phyloP scores from a whole-genome alignment of 2,329 filamentous ascomycete species.

The Cladobotryum mycophilum region DNA sequence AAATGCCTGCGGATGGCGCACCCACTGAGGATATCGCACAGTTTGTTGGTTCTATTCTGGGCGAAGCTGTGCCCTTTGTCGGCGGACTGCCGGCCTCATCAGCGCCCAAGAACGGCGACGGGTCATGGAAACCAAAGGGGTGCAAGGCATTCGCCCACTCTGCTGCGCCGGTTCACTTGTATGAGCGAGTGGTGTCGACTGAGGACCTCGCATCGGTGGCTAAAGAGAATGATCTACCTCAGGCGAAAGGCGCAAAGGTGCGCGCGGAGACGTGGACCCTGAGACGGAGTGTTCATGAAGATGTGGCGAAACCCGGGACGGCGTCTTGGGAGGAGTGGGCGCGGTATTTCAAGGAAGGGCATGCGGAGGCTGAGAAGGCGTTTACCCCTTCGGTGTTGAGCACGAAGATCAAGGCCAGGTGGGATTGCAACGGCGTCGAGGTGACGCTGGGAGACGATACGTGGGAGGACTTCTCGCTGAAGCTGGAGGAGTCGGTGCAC shows the following conservation, averaged over 20 bases:
- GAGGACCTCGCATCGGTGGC: slow-evolving; percentile 36
- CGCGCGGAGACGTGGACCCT: slow-evolving; percentile 55
- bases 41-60: slow-evolving; percentile 47
- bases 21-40: slow-evolving; percentile 38
- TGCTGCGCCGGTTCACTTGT: slow-evolving; percentile 45
- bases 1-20: slow-evolving; percentile 39
- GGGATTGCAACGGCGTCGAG: slow-evolving; percentile 39
- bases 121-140: slow-evolving; percentile 44
- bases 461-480: slow-evolving; percentile 44
- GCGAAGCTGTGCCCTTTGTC: slow-evolving; percentile 56
- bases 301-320: slow-evolving; percentile 43
- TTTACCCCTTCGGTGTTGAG: slow-evolving; percentile 34
- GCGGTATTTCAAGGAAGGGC: slow-evolving; percentile 47
- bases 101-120: neutral
- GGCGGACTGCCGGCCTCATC: slow-evolving; percentile 42
- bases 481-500: slow-evolving; percentile 61
- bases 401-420: slow-evolving; percentile 33
- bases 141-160: slow-evolving; percentile 44
- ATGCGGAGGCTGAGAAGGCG: slow-evolving; percentile 33
- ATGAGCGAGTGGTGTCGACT: slow-evolving; percentile 42
- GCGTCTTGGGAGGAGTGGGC: slow-evolving; percentile 61
- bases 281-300: slow-evolving; percentile 55
- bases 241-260: slow-evolving; percentile 15
- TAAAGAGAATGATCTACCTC: slow-evolving; percentile 24
- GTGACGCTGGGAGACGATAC: slow-evolving; percentile 29